Conservation (phyloP, 2,329 filamentous ascomycete species). For the Onygena corvina region DNA sequence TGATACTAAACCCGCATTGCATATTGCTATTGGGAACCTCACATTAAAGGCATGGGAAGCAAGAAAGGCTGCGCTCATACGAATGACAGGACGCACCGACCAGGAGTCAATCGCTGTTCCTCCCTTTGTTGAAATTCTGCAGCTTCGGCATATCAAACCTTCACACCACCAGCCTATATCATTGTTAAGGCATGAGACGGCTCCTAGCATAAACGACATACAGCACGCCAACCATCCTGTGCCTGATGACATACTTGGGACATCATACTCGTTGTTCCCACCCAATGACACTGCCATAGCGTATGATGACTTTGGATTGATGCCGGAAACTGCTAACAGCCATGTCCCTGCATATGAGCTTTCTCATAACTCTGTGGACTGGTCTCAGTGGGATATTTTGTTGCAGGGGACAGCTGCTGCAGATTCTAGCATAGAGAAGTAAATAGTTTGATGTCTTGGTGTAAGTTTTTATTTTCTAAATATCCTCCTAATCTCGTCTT, state of each 20-base stretch:
- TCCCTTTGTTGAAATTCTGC: not conserved
- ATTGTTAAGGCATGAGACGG: not conserved
- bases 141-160: not conserved
- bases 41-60: slow-evolving; percentile 37
- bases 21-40: slow-evolving; percentile 34
- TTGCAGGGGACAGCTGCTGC: not conserved
- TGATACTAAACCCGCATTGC: slow-evolving; percentile 28
- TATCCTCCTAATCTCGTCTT: too few relatives aligned
- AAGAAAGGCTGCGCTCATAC: slow-evolving; percentile 7
- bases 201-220: not conserved
- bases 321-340: not conserved
- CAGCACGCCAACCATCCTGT: not conserved
- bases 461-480: not conserved
- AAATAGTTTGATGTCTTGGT: not conserved
- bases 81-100: not conserved
- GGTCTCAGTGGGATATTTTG: not conserved
- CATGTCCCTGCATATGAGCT: not conserved
- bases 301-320: not conserved
- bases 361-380: not conserved
- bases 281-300: not conserved
- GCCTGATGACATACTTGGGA: too few relatives aligned
- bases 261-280: not conserved
- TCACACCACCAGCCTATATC: not conserved
- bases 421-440: not conserved
- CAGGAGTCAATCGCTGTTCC: not conserved